phyloP scores from a whole-genome alignment of 805 yeast genomes.

The Kluyveromyces wickerhamii region DNA sequence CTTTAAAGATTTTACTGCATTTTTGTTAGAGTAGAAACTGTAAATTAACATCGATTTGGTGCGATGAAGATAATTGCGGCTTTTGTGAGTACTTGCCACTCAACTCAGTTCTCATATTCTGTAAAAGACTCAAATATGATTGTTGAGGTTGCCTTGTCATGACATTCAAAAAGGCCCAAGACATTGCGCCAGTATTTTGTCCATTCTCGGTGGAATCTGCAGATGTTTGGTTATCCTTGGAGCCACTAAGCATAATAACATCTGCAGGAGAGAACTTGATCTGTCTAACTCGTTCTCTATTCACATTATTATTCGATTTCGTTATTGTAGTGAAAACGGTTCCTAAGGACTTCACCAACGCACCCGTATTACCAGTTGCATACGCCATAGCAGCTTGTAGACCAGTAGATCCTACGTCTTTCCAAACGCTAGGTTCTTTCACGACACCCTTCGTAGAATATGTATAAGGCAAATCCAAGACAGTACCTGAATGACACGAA shows the following conservation, averaged over 20 bases:
- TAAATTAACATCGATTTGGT: slow-evolving; percentile 62
- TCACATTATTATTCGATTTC: slow-evolving; percentile 31
- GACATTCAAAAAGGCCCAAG: slow-evolving; percentile 66
- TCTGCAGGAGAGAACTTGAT: slow-evolving; percentile 69
- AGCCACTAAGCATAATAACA: slow-evolving; percentile 68
- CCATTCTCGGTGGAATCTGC: slow-evolving; percentile 77
- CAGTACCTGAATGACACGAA: slow-evolving; percentile 83
- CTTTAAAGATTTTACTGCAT: background rate
- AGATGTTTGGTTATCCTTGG: slow-evolving; percentile 75
- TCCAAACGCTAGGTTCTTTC: slow-evolving; percentile 72
- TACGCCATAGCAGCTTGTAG: slow-evolving; percentile 52
- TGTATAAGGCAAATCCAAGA: slow-evolving; percentile 67
- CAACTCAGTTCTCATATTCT: slow-evolving; percentile 60
- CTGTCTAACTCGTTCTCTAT: slow-evolving; percentile 39
- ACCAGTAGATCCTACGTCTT: slow-evolving; percentile 65
- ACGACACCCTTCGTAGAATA: slow-evolving; percentile 79
- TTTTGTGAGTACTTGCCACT: slow-evolving; percentile 64
- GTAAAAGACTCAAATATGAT: slow-evolving; percentile 58
- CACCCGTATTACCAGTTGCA: slow-evolving; percentile 45
- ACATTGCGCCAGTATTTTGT: slow-evolving; percentile 74
- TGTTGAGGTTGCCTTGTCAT: slow-evolving; percentile 55
- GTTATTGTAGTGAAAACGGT: slow-evolving; percentile 38
- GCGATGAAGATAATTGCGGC: slow-evolving; percentile 75
- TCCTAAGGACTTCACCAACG: slow-evolving; percentile 37
- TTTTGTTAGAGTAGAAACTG: slow-evolving; percentile 34